A percentile compares a stretch with the other conserved stretches of the same genome.
Conservation (phyloP, 441 rosid species). For the Eutrema salsugineum region DNA sequence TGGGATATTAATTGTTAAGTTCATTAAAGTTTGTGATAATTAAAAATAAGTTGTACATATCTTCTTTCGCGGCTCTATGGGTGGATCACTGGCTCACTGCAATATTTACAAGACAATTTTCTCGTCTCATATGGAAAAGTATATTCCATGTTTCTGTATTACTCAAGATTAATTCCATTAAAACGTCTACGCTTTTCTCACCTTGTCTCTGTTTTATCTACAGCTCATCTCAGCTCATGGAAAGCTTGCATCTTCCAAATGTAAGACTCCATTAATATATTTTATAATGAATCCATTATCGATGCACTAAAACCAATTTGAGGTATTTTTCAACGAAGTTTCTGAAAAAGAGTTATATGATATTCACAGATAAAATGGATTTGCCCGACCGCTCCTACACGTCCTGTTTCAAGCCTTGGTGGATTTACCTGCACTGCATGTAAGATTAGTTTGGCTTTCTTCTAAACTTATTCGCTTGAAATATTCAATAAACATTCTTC, state of each 20-base stretch:
- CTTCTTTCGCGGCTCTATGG: conserved; percentile 18
- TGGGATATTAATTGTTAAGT: conserved; percentile 27
- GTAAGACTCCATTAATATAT: conserved; percentile 42
- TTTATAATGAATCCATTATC: neutral
- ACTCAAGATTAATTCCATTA: neutral
- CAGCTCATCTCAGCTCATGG: conserved; percentile 95
- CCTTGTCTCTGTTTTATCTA: conserved; percentile 33
- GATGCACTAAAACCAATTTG: neutral
- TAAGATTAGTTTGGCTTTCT: conserved; percentile 22
- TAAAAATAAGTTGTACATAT: conserved; percentile 29
- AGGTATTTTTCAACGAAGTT: neutral
- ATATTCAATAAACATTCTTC: neutral
- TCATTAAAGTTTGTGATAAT: conserved; percentile 28
- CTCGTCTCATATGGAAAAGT: conserved; percentile 19
- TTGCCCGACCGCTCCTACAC: conserved; percentile 72
- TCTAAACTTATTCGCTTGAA: neutral
- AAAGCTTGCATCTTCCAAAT: conserved; percentile 85
- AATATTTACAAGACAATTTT: conserved; percentile 9
- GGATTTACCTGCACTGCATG: conserved; percentile 74
- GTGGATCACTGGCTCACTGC: conserved; percentile 40
- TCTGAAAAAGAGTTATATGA: neutral
- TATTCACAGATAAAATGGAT: conserved; percentile 64
- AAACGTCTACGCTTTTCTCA: conserved; percentile 22
- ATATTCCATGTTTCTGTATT: conserved; percentile 25
- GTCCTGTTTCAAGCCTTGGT: conserved; percentile 58